phyloP scores from a whole-genome alignment of 164 flowering plant species.

The Sedum album region DNA sequence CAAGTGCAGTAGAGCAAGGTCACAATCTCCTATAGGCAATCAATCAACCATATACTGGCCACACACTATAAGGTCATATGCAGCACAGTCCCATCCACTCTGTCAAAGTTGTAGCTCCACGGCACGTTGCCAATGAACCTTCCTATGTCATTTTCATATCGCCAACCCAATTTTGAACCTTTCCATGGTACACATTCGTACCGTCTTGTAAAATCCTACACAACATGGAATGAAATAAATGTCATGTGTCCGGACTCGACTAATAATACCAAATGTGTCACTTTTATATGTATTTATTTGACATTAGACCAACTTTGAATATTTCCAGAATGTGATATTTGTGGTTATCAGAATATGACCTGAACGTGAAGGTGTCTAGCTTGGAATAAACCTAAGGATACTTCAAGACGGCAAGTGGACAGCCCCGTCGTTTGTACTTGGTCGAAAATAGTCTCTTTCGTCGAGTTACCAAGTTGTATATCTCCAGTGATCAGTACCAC shows the following conservation, averaged over 20 bases:
- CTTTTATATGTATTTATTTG: background rate
- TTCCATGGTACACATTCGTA: background rate
- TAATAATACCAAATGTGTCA: background rate
- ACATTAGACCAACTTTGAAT: background rate
- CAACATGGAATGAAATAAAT: background rate
- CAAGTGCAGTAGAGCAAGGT: background rate
- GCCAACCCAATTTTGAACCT: background rate
- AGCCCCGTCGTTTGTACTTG: no score
- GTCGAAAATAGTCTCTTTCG: no score
- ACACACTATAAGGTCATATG: background rate
- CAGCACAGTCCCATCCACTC: background rate
- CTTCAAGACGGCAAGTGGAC: no score
- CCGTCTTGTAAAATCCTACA: background rate
- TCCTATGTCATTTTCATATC: background rate
- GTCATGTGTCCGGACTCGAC: background rate
- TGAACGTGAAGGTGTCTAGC: no score
- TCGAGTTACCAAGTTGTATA: no score
- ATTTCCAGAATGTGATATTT: background rate
- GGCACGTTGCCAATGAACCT: background rate
- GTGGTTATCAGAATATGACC: background rate
- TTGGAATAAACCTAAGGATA: no score
- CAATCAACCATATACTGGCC: background rate
- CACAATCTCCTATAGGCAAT: background rate
- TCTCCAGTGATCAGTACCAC: no score
- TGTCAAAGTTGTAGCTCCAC: background rate